These are phyloP conservation scores for Populus hybrid DNA, from an alignment of 441 rosid genomes.

Conservation along the genomic window DNA sequence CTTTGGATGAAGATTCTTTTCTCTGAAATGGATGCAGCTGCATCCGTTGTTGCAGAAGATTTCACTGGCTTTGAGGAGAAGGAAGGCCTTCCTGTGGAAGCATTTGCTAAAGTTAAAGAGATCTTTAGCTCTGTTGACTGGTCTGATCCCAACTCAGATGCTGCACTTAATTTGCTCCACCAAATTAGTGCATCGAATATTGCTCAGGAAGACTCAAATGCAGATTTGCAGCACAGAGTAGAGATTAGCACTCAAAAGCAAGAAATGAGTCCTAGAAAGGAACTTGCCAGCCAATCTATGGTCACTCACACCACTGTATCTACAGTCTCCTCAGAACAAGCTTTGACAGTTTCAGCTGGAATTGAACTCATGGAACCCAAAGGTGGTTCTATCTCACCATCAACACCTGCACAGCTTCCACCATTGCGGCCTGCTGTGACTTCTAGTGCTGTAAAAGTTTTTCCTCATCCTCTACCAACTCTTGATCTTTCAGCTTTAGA, in stretches of 20 bases:
- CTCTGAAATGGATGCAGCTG: constrained; percentile 87
- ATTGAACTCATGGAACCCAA: constrained; percentile 24
- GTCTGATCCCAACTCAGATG: constrained; percentile 66
- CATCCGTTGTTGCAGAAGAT: constrained; percentile 55
- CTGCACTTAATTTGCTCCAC: constrained; percentile 70
- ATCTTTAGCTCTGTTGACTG: constrained; percentile 83
- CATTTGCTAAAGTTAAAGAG: constrained; percentile 89
- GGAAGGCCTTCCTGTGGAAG: constrained; percentile 88
- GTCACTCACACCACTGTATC: constrained; percentile 17
- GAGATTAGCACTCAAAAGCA: constrained; percentile 34
- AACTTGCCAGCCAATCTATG: constrained; percentile 21
- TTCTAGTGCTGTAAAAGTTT: constrained; percentile 21
- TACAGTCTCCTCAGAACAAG: constrained; percentile 15
- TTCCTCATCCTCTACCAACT: constrained; percentile 29
- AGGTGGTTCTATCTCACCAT: constrained; percentile 27
- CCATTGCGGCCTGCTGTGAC: constrained; percentile 26
- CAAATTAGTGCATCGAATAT: constrained; percentile 54
- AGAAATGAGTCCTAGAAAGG: constrained; percentile 39
- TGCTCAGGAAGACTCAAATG: constrained; percentile 43
- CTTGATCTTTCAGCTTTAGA: constrained; percentile 28
- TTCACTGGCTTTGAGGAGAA: constrained; percentile 67
- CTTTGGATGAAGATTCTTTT: constrained; percentile 75
- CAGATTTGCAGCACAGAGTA: constrained; percentile 21
- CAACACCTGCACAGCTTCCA: constrained; percentile 33
- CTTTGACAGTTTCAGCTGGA: constrained; percentile 13